A percentile compares a stretch with the other conserved stretches of the same genome.
These are phyloP conservation scores for Zygosaccharomyces bailii DNA, from an alignment of 805 yeast genomes.

Conservation along the genomic window DNA sequence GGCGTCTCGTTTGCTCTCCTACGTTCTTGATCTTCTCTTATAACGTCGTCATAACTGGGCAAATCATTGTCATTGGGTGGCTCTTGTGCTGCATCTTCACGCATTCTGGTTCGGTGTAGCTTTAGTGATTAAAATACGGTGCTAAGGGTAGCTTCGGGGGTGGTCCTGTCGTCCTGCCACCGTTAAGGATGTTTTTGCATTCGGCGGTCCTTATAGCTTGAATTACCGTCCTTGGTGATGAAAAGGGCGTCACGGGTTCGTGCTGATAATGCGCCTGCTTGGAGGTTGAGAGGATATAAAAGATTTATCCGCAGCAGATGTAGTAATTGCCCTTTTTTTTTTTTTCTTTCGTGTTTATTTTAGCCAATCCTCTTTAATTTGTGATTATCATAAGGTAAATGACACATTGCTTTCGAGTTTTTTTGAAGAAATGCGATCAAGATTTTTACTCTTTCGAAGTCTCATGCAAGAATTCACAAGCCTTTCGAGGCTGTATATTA, in stretches of 20 bases:
- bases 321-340: too few relatives aligned
- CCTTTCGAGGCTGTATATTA: too few relatives aligned
- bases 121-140: not conserved
- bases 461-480: too few relatives aligned
- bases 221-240: slow-evolving; percentile 17
- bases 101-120: not conserved
- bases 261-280: slow-evolving; percentile 4
- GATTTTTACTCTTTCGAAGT: too few relatives aligned
- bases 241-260: slow-evolving; percentile 11
- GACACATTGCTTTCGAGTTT: too few relatives aligned
- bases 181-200: not conserved
- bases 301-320: too few relatives aligned
- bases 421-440: too few relatives aligned
- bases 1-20: slow-evolving; percentile 1
- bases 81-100: slow-evolving; percentile 1
- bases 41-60: slow-evolving; percentile 47
- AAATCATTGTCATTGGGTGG: slow-evolving; percentile 26
- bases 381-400: too few relatives aligned
- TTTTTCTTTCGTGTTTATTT: too few relatives aligned
- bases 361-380: too few relatives aligned
- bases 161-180: not conserved
- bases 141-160: not conserved
- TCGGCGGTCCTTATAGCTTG: not conserved
- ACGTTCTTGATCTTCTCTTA: slow-evolving; percentile 20
- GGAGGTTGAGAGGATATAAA: slow-evolving; percentile 1